Percentiles rank a stretch among this genome's conserved stretches.
Conservation (phyloP, 2,329 filamentous ascomycete species). For the Microcera coccophila region DNA sequence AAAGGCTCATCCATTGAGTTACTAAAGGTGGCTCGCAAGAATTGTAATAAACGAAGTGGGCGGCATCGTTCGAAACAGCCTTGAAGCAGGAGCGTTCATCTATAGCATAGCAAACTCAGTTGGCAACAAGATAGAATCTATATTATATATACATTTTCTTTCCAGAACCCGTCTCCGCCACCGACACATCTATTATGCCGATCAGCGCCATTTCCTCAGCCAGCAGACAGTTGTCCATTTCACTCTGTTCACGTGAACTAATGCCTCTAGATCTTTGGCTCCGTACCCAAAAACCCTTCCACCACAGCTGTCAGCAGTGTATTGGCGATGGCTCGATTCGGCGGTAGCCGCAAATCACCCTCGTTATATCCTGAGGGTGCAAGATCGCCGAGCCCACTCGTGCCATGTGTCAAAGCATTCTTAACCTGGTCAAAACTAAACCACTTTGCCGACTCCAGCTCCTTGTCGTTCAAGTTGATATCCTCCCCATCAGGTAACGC, state of each 20-base stretch:
- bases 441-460: slow-evolving; percentile 88
- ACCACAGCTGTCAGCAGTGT: slow-evolving; percentile 78
- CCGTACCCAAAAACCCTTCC: slow-evolving; percentile 63
- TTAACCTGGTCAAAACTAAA: slow-evolving; percentile 76
- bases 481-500: slow-evolving; percentile 72
- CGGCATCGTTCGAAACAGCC: no score
- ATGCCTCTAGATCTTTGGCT: slow-evolving; percentile 46
- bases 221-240: background rate
- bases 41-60: no score
- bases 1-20: no score
- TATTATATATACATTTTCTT: no score
- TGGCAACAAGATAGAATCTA: no score
- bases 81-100: no score
- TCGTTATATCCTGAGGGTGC: slow-evolving; percentile 67
- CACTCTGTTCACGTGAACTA: background rate
- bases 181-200: no score
- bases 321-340: slow-evolving; percentile 86
- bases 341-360: slow-evolving; percentile 75
- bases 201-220: no score
- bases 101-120: no score
- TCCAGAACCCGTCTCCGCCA: no score
- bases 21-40: no score
- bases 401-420: slow-evolving; percentile 64
- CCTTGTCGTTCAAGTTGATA: slow-evolving; percentile 83
- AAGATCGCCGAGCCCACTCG: slow-evolving; percentile 62